Evolutionary conservation across 139 green algal species (phyloP), one percentile per base, ranked within the genome.

Genomic region (Cymbomonas tetramitiformis): DNA sequence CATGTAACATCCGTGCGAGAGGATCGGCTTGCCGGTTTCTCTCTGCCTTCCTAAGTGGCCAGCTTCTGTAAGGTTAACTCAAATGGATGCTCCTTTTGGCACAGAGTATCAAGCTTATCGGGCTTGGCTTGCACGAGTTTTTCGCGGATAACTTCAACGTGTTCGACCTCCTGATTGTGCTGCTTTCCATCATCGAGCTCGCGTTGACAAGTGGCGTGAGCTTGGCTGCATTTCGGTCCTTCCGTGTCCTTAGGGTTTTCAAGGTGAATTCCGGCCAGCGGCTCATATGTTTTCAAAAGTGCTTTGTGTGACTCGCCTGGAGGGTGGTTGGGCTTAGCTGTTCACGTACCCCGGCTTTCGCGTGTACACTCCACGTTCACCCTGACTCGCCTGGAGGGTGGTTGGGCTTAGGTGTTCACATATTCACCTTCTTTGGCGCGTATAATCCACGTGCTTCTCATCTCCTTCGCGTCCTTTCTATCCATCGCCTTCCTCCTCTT

Each of bases 111-210:
- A 89, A 86, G 72, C 44, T 89, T 2, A 59, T 74, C 12, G 76
- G 73, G 12, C 55, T 86, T 41, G 77, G 77, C 24, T 38, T 74
- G 12, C 76, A 58, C 46, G 57, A 68, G 38, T 88, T 81, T 52
- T 38, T 79, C 28, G 5, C 34, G 6, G 78, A 87, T 61, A 18
- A 44, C 41, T 90, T 83, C 65, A 85, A 85, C 59, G 51, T 81
- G n/a, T 90, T 90, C 61, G 82, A 87, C 38, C 43, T 63, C 1
- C 21, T 79, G 3, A 72, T 90, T 2, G 82, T 90, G 7, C 30
- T 49, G 21, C 9, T 77, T n/a, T 56, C 56, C 0, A 23, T 65
- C 28, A 32, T 73, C n/a, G 63, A 79, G 28, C 50, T 77, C 21
- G 36, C 60, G 2, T 15, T 30, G 7, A 43, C 39, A 32, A 19